These are phyloP conservation scores for Thinopyrum elongatum DNA, from an alignment of 176 grass and related monocot species.

Conservation along the genomic window DNA sequence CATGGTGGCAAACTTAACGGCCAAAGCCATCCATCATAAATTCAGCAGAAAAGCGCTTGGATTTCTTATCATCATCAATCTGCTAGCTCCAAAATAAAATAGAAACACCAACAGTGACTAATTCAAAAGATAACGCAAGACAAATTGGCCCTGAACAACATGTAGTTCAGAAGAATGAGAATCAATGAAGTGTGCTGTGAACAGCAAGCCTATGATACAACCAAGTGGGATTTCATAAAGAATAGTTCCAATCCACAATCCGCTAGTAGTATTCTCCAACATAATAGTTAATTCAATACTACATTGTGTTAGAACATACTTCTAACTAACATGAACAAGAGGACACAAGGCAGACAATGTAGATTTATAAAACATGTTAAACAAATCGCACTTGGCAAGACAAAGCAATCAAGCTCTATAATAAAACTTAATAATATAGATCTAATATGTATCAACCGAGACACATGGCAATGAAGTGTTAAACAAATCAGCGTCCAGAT, in stretches of 20 bases:
- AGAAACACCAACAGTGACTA: too few species aligned
- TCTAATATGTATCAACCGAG: background rate
- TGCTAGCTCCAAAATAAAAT: background rate
- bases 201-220: background rate
- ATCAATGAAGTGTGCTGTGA: background rate
- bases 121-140: background rate
- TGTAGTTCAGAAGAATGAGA: too few species aligned
- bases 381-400: background rate
- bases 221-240: background rate
- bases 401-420: background rate
- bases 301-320: too few species aligned
- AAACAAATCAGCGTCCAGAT: background rate
- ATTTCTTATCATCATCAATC: conserved; percentile 33
- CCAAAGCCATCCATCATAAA: conserved; percentile 38
- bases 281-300: too few species aligned
- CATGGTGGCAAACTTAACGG: background rate
- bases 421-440: background rate
- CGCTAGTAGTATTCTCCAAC: background rate
- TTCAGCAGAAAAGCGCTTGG: conserved; percentile 40
- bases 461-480: background rate
- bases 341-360: too few species aligned
- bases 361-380: too few species aligned
- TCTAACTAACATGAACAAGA: too few species aligned
- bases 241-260: background rate
- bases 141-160: background rate